Base-by-base conservation (phyloP, 768 basidiomycete species). In the Tylopilus rubrobrunneus region DNA sequence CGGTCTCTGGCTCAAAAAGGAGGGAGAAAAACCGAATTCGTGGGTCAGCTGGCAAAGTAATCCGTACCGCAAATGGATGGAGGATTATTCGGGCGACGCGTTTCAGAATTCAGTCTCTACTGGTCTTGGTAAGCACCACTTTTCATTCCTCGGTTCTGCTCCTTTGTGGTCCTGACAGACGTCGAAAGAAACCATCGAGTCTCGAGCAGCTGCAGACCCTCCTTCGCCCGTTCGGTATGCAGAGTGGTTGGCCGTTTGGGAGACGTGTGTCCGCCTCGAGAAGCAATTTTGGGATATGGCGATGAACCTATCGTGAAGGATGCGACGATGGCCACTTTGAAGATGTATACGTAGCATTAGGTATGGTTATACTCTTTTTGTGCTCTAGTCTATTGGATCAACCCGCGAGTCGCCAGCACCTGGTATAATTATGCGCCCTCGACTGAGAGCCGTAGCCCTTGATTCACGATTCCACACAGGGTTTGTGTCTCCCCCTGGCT, bases 241-340 rank as follows among this genome's bases (percentile, higher is more conserved):
- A 4, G 86, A 89, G 62, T 89, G 92, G 81, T 70, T 74, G 46
- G 63, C 70, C 17, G 80, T 92, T 3, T 96, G 92, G 89, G 77
- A 81, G 63, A 80, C 79, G 50, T 91, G 89, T 63, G 84, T 89
- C 0, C 68, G 72, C 44, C 73, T 97, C 44, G 94, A 98, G 72
- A 87, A 82, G 59, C 82, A 78, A 0, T 96, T 96, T 66, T 98
- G 94, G 94, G 89, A 95, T 44, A 83, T 83, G 75, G 81, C 81
- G 5, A 64, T 85, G 60, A 56, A 61, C 19, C 40, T 60, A 46
- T 21, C 41, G 23, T 51, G 31, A 49, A 40, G n/a, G n/a, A 19
- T 3, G 10, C n/a, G n/a, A 40, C 39, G 39, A 40, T 1, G 33
- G 12, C 31, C 4, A 31, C 31, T 11, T 31, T 31, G 8, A 31